Conservation (phyloP, 139 green algal genomes). For the Trebouxia sp. region DNA sequence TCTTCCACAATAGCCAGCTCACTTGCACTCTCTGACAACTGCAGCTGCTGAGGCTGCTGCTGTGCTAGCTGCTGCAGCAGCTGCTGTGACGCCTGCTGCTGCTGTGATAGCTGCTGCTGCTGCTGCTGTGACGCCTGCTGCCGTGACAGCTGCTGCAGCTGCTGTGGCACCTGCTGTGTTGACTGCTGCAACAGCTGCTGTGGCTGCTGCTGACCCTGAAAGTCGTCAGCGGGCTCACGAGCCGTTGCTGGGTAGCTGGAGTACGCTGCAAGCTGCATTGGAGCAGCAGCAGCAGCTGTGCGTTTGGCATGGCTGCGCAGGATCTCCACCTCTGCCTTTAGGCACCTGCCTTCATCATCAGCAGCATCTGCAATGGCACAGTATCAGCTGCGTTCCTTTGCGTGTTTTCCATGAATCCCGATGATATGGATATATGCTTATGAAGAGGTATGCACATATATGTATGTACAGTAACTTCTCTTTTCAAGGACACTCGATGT, state of each 20-base stretch:
- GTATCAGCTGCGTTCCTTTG: no score
- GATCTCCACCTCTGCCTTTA: constrained; percentile 5
- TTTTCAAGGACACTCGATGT: no score
- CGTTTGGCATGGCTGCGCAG: background rate
- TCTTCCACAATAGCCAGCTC: constrained; percentile 2
- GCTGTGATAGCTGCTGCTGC: background rate
- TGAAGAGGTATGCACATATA: no score
- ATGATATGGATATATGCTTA: no score
- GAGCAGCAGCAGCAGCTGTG: constrained; percentile 2
- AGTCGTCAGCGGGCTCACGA: no score
- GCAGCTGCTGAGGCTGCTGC: background rate
- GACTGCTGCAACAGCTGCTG: background rate
- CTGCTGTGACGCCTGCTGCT: background rate
- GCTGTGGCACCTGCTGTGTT: background rate
- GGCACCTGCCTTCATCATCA: constrained; percentile 3
- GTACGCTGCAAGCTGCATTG: no score
- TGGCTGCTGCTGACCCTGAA: background rate
- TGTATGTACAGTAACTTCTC: no score
- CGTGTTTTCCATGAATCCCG: no score
- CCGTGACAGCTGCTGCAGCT: background rate
- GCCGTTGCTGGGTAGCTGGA: no score
- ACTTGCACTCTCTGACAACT: background rate
- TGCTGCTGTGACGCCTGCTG: background rate
- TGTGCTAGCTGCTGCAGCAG: background rate
- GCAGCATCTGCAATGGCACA: constrained; percentile 23